Percentiles rank a stretch among this genome's conserved stretches.
Evolutionary conservation across 805 yeast genomes (phyloP).

Genomic region (Isabelozyma gotoi): DNA sequence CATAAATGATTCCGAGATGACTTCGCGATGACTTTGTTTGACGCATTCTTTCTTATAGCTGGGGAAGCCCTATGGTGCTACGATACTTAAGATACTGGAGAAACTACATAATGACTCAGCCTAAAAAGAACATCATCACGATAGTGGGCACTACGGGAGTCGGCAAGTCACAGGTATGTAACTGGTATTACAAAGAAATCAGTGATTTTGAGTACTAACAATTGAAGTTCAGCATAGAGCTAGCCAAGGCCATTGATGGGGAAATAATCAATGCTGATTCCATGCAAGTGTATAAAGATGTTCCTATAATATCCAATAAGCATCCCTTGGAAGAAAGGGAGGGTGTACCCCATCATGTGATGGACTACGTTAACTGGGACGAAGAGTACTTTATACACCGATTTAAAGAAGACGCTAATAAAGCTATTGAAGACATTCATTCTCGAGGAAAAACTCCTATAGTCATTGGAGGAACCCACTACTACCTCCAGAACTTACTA

Average conservation of each 20-base stretch:
- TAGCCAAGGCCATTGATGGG: constrained; percentile 76
- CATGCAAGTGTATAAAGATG: constrained; percentile 85
- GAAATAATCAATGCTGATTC: constrained; percentile 95
- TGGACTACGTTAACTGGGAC: constrained; percentile 80
- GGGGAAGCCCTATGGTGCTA: too few species aligned
- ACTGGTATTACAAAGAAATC: neutral
- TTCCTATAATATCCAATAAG: constrained; percentile 83
- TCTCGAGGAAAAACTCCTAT: constrained; percentile 74
- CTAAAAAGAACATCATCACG: constrained; percentile 49
- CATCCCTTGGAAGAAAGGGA: constrained; percentile 79
- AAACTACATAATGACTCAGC: constrained; percentile 28
- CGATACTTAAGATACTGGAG: constrained; percentile 16
- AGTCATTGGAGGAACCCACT: constrained; percentile 94
- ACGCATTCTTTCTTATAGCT: neutral
- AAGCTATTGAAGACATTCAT: constrained; percentile 63
- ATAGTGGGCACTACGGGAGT: constrained; percentile 95
- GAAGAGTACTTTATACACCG: constrained; percentile 80
- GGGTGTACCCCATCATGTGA: constrained; percentile 80
- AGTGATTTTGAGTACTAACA: constrained; percentile 7
- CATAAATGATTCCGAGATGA: neutral
- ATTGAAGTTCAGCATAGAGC: constrained; percentile 61
- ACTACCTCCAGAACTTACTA: constrained; percentile 76
- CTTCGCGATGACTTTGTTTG: neutral
- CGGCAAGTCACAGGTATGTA: constrained; percentile 78
- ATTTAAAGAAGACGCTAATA: constrained; percentile 70